phyloP scores from a whole-genome alignment of 2,329 filamentous ascomycete genomes.

The Ramularia endophylla region DNA sequence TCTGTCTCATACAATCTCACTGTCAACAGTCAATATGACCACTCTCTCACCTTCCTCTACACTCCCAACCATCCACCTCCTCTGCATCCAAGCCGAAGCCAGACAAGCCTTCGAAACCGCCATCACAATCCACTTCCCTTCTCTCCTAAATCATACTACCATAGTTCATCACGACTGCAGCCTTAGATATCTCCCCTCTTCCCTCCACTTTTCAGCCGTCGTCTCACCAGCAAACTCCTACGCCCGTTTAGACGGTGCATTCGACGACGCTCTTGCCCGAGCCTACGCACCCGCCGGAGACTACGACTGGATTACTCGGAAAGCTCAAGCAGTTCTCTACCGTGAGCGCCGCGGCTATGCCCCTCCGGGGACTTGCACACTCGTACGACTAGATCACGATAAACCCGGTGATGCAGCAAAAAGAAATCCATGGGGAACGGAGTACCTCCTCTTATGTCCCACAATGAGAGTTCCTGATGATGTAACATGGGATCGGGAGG shows the following conservation, averaged over 20 bases:
- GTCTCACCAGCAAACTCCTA: constrained; percentile 53
- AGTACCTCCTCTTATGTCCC: constrained; percentile 46
- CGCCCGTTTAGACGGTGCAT: constrained; percentile 49
- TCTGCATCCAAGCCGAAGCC: constrained; percentile 37
- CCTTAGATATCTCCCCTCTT: constrained; percentile 34
- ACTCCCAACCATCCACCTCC: constrained; percentile 34
- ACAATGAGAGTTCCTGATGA: constrained; percentile 46
- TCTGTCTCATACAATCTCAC: too few species aligned
- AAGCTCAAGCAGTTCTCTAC: constrained; percentile 43
- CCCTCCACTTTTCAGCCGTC: constrained; percentile 42
- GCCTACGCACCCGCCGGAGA: constrained; percentile 40
- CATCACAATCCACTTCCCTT: constrained; percentile 28
- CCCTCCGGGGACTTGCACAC: constrained; percentile 46
- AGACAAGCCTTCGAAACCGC: constrained; percentile 39
- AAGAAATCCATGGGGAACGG: constrained; percentile 33
- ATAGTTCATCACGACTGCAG: constrained; percentile 36
- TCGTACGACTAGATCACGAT: constrained; percentile 32
- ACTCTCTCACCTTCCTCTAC: too few species aligned
- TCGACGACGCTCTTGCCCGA: constrained; percentile 50
- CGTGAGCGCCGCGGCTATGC: constrained; percentile 45
- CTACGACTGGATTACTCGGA: constrained; percentile 44
- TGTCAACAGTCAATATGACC: too few species aligned
- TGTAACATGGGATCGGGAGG: constrained; percentile 46
- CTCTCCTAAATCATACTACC: constrained; percentile 18
- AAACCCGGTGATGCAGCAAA: constrained; percentile 20